These are phyloP conservation scores for Glarea lozoyensis DNA, from an alignment of 495 filamentous ascomycete species.

Conservation along the genomic window DNA sequence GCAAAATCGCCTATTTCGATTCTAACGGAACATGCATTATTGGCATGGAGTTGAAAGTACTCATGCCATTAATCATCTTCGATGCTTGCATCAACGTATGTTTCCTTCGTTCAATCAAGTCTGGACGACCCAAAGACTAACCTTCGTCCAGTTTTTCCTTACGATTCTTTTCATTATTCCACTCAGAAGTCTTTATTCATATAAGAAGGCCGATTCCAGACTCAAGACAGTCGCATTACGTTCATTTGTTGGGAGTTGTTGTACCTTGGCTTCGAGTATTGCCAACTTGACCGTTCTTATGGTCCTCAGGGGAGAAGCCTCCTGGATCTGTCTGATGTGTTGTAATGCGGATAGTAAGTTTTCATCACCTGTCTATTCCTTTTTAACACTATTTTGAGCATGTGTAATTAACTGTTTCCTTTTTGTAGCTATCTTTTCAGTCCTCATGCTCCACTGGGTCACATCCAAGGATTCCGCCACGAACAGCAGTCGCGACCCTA, in stretches of 20 bases:
- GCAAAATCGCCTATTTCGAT: conserved; percentile 6
- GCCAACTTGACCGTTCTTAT: conserved; percentile 42
- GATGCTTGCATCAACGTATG: conserved; percentile 38
- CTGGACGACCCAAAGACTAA: conserved; percentile 3
- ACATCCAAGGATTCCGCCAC: conserved; percentile 29
- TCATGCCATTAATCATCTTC: conserved; percentile 41
- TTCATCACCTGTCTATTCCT: conserved; percentile 20
- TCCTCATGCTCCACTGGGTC: conserved; percentile 43
- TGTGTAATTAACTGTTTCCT: conserved; percentile 4
- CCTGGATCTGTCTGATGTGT: conserved; percentile 47
- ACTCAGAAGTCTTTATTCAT: conserved; percentile 31
- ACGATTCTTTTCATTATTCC: conserved; percentile 41
- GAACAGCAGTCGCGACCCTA: background rate
- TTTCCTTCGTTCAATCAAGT: background rate
- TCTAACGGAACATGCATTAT: conserved; percentile 39
- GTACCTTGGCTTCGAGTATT: conserved; percentile 36
- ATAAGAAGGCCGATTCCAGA: conserved; percentile 13
- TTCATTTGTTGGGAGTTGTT: conserved; percentile 38
- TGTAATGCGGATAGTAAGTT: conserved; percentile 36
- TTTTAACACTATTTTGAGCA: background rate
- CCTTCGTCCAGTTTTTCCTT: conserved; percentile 32
- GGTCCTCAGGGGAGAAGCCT: conserved; percentile 41
- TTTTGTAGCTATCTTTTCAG: conserved; percentile 36
- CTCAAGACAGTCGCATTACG: conserved; percentile 32
- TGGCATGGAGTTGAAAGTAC: conserved; percentile 36